Conservation (phyloP, 176 grass and related monocot genomes). For the Oryza coarctata region DNA sequence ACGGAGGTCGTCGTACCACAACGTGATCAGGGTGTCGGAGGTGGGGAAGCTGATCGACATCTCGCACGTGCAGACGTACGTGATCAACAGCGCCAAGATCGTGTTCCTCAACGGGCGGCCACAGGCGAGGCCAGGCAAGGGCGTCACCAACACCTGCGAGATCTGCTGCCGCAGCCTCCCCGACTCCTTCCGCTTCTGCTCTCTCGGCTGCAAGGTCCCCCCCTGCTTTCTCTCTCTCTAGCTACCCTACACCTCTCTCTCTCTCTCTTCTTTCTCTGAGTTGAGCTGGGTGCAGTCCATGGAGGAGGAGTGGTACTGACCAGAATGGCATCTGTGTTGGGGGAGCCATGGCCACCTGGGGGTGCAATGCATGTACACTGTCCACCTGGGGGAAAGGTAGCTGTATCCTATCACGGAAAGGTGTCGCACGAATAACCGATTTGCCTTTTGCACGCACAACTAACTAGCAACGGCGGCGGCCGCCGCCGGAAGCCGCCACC, state of each 20-base stretch:
- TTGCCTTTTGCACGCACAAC: too few relatives aligned
- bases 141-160: slow-evolving; percentile 61
- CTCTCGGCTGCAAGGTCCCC: slow-evolving; percentile 69
- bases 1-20: slow-evolving; percentile 76
- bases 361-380: slow-evolving; percentile 1
- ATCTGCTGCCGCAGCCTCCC: slow-evolving; percentile 71
- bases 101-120: slow-evolving; percentile 82
- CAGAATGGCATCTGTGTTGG: too few relatives aligned
- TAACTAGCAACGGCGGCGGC: too few relatives aligned
- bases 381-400: background rate
- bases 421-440: background rate
- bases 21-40: slow-evolving; percentile 79
- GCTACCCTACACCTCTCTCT: background rate
- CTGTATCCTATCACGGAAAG: slow-evolving; percentile 7
- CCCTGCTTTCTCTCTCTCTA: background rate
- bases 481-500: too few relatives aligned
- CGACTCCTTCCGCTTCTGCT: slow-evolving; percentile 76
- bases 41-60: slow-evolving; percentile 73
- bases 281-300: too few relatives aligned
- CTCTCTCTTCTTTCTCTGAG: background rate
- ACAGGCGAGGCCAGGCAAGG: slow-evolving; percentile 55
- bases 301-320: too few relatives aligned
- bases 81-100: slow-evolving; percentile 83
- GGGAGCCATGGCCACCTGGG: background rate
- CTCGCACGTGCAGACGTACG: slow-evolving; percentile 76